Evolutionary conservation across 2,329 filamentous ascomycete species (phyloP), one percentile per base, ranked within the genome.

Genomic region (Ophiocordyceps unilateralis): DNA sequence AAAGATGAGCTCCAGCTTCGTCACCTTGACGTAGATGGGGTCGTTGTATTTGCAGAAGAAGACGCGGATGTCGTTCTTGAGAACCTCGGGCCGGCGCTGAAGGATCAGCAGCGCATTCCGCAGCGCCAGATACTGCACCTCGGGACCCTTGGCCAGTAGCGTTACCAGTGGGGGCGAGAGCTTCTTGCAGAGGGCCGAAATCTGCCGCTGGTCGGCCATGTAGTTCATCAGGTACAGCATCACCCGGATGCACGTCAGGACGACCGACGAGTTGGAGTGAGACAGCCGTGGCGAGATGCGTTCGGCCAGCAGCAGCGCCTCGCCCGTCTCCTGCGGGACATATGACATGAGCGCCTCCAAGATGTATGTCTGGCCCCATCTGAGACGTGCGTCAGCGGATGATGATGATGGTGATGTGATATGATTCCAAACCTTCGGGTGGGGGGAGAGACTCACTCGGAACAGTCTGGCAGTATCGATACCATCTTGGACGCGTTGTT

Each of bases 41-140:
- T 98, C 91, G 60, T 98, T 98, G 65, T 98, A 98, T 70, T 98
- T 98, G 77, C 91, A 98, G 65, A 98, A 98, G 66, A 98, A 98
- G 26, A 98, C 91, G 40, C 91, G 78, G 48, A 98, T 96, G 60
- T 98, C 91, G 61, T 95, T 96, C 49, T 87, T 78, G 43, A 98
- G 64, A 9, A 98, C 89, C 55, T 96, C 91, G 0, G 91, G 91
- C 44, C 89, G 74, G 53, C 89, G 74, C 60, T 98, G 91, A 42
- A 98, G 68, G 51, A 98, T 98, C 14, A 98, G 70, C 2, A 98
- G 72, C 0, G 91, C 91, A 57, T 98, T 98, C 48, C 91, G 74
- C 17, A 98, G 72, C 0, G 91, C 91, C 7, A 98, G 72, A 57
- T 98, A 98, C 59, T 98, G 91, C n/a, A 98, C 91, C 59, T 98